phyloP scores from a whole-genome alignment of 164 flowering plant species.

The Sedum album region DNA sequence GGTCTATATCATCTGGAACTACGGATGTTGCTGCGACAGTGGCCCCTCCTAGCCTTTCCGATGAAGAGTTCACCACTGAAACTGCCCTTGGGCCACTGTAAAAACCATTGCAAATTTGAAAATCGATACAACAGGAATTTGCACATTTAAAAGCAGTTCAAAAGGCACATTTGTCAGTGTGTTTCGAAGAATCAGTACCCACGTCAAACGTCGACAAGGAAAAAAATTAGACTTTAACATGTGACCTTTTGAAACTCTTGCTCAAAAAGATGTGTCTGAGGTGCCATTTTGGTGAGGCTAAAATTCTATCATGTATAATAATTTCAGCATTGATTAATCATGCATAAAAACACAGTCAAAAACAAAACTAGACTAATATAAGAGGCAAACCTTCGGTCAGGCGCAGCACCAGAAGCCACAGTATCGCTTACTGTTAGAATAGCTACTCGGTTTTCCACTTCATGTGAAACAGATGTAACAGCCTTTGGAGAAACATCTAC shows the following conservation, averaged over 20 bases:
- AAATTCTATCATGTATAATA: background rate
- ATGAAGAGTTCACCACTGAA: constrained; percentile 62
- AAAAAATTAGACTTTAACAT: constrained; percentile 49
- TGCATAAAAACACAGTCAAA: background rate
- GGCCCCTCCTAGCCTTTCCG: constrained; percentile 85
- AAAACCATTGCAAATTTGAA: background rate
- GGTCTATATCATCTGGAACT: constrained; percentile 71
- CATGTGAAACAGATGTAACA: constrained; percentile 18
- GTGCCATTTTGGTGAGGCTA: constrained; percentile 18
- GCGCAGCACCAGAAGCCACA: constrained; percentile 82
- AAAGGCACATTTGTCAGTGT: constrained; percentile 3
- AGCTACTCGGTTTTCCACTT: constrained; percentile 39
- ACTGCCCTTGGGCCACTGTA: constrained; percentile 88
- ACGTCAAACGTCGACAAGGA: constrained; percentile 34
- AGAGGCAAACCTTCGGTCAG: constrained; percentile 66
- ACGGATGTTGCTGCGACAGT: constrained; percentile 62
- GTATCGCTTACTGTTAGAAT: constrained; percentile 91
- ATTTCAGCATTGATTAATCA: background rate
- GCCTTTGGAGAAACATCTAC: constrained; percentile 4
- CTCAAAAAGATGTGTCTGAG: constrained; percentile 66
- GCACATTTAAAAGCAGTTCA: background rate
- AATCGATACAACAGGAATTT: background rate
- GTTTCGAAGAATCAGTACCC: constrained; percentile 38
- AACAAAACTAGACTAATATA: background rate
- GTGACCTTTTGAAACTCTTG: constrained; percentile 58